Evolutionary conservation across 1,284 basidiomycete genomes (phyloP).

Genomic region (Trichosporon coremiiforme): DNA sequence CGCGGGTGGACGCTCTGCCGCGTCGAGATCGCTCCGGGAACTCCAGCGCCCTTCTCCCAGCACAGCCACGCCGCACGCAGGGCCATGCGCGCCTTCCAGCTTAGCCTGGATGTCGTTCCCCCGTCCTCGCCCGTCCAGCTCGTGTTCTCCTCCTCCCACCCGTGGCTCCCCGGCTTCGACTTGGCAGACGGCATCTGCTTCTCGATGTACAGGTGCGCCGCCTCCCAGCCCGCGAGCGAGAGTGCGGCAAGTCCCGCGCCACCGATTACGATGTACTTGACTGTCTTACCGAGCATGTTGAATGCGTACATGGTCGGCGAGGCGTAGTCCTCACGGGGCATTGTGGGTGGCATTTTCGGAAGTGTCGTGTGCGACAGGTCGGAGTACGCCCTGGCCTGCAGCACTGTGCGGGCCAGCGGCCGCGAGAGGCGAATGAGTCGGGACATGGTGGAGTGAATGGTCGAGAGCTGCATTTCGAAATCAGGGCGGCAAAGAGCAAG

Average conservation of each 20-base stretch:
- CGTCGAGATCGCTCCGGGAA: constrained; percentile 43
- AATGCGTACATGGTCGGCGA: constrained; percentile 51
- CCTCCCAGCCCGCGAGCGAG: constrained; percentile 59
- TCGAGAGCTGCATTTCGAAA: background rate
- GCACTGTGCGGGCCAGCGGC: constrained; percentile 3
- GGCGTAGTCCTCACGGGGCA: constrained; percentile 53
- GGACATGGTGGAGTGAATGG: constrained; percentile 12
- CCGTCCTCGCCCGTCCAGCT: constrained; percentile 70
- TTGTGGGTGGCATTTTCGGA: constrained; percentile 41
- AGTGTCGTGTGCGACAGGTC: constrained; percentile 27
- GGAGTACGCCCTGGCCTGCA: constrained; percentile 1
- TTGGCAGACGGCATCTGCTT: constrained; percentile 60
- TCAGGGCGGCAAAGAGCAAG: constrained; percentile 13
- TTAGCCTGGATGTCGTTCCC: constrained; percentile 73
- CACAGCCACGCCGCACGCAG: constrained; percentile 76
- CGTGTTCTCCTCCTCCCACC: constrained; percentile 72
- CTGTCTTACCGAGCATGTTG: constrained; percentile 42
- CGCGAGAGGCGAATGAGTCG: constrained; percentile 13
- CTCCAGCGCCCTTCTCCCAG: constrained; percentile 69
- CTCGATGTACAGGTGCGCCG: constrained; percentile 71
- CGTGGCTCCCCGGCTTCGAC: constrained; percentile 63
- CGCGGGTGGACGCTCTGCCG: constrained; percentile 38
- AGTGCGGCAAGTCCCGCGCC: constrained; percentile 53
- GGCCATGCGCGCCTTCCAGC: constrained; percentile 67
- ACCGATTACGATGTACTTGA: constrained; percentile 49